phyloP scores from a whole-genome alignment of 1,139 yeast genomes.

The Kurtzmaniella quercitrusa region DNA sequence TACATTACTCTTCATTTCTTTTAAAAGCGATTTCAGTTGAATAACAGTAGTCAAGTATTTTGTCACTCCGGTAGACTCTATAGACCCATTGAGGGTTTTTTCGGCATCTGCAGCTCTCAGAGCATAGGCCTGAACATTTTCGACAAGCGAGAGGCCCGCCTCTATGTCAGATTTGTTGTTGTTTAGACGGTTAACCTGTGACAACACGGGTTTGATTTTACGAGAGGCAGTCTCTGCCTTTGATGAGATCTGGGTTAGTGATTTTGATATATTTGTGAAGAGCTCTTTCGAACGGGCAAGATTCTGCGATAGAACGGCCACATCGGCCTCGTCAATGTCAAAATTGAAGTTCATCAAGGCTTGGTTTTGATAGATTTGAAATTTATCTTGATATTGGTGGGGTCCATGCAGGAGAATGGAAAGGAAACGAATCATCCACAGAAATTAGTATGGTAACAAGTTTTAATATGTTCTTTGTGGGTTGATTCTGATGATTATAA shows the following conservation, averaged over 20 bases:
- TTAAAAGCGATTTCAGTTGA: conserved; percentile 28
- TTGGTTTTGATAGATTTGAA: not conserved
- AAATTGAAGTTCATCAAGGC: conserved; percentile 18
- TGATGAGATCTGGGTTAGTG: conserved; percentile 52
- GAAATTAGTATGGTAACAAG: too few species aligned
- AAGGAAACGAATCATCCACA: not conserved
- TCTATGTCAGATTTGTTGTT: conserved; percentile 57
- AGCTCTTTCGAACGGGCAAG: conserved; percentile 55
- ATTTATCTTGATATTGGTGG: not conserved
- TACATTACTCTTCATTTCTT: conserved; percentile 35
- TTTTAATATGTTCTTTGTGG: too few species aligned
- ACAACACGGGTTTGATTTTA: conserved; percentile 67
- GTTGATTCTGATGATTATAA: too few species aligned
- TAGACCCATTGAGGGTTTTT: conserved; percentile 31
- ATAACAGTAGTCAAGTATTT: conserved; percentile 36
- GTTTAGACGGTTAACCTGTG: conserved; percentile 56
- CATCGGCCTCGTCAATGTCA: conserved; percentile 81
- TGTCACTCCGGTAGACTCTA: conserved; percentile 35
- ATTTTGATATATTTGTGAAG: conserved; percentile 51
- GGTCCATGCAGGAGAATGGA: not conserved
- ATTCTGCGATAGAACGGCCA: conserved; percentile 75
- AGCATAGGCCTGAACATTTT: conserved; percentile 64
- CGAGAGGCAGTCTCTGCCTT: conserved; percentile 61
- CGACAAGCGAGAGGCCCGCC: conserved; percentile 55
- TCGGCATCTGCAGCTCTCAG: conserved; percentile 54